Base-by-base conservation (phyloP, 2,329 filamentous ascomycete species). In the Calonectria pauciramosa region DNA sequence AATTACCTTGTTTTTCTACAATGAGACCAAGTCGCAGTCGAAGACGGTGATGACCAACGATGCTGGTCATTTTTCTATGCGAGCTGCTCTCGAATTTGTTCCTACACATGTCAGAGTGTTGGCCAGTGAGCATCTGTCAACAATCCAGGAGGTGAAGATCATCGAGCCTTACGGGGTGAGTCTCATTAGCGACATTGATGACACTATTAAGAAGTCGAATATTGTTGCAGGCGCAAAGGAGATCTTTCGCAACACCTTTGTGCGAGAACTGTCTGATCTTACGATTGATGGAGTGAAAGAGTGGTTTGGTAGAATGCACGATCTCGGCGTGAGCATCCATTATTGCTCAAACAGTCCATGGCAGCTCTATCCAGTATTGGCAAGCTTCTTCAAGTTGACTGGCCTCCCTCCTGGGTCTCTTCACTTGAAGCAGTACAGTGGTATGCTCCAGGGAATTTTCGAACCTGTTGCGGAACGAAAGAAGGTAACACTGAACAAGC, bases 321-420 rank as follows among this genome's bases (percentile, higher is more conserved):
- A 92, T 26, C 92, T 96, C 86, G 96, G 96, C 23, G 96, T 99
- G 30, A 92, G 93, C 80, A 90, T 99, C 68, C 97, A 99, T 83
- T 99, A 99, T 84, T 97, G 98, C 77, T 99, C 97, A n/a, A 99
- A 99, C 85, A 98, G 96, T 66, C 97, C 97, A 0, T 99, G 97
- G 97, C 97, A 99, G 83, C 90, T 99, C 9, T 99, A 95, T 80
- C 97, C 97, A 0, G 92, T 99, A 3, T 87, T 99, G 14, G 94
- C 95, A 7, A 95, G 91, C 68, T 99, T 94, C 83, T 98, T 99
- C 84, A 92, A 93, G 77, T 86, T 94, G 51, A 94, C 94, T 9
- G 94, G 94, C 1, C 87, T 99, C 1, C 97, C 97, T 0, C 91
- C 91, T 0, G 97, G 97, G 0, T 98, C 96, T 0, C 94, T 99